Evolutionary conservation across 805 yeast species (phyloP).

Genomic region (Saturnispora silvae): DNA sequence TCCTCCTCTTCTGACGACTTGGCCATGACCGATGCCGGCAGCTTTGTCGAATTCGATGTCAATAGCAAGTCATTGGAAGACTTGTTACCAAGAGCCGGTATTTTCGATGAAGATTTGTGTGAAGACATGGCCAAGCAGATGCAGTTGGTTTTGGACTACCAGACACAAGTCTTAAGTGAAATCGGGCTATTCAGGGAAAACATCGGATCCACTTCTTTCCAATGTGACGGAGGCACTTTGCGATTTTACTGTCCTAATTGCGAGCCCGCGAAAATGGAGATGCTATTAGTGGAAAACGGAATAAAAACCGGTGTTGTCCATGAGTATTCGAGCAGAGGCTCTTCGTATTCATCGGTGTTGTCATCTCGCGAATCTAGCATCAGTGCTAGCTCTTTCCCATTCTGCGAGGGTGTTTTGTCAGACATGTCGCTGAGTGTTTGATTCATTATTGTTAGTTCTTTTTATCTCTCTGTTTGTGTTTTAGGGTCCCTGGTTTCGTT

Average conservation of each 20-base stretch:
- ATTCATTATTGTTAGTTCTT: too few relatives aligned
- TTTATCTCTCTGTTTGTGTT: too few relatives aligned
- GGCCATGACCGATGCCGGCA: slow-evolving; percentile 18
- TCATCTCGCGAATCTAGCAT: background rate
- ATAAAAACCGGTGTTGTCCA: slow-evolving; percentile 30
- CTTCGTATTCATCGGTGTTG: background rate
- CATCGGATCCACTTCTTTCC: slow-evolving; percentile 33
- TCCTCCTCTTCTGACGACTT: too few relatives aligned
- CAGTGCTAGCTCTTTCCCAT: background rate
- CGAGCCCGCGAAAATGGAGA: slow-evolving; percentile 47
- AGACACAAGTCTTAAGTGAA: slow-evolving; percentile 14
- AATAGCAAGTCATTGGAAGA: slow-evolving; percentile 16
- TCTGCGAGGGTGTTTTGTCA: too few relatives aligned
- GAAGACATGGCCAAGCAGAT: slow-evolving; percentile 7
- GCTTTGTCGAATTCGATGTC: slow-evolving; percentile 49
- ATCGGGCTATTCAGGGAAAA: slow-evolving; percentile 16
- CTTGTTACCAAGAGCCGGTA: slow-evolving; percentile 16
- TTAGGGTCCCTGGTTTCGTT: too few relatives aligned
- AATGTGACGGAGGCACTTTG: slow-evolving; percentile 24
- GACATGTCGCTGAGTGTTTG: too few relatives aligned
- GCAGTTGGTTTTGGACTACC: slow-evolving; percentile 13
- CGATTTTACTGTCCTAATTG: slow-evolving; percentile 61
- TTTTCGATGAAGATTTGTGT: slow-evolving; percentile 18
- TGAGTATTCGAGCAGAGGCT: background rate
- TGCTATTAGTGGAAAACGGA: slow-evolving; percentile 46